Conservation (phyloP, 148 eudicot species). For the Tetragonia tetragonoides region DNA sequence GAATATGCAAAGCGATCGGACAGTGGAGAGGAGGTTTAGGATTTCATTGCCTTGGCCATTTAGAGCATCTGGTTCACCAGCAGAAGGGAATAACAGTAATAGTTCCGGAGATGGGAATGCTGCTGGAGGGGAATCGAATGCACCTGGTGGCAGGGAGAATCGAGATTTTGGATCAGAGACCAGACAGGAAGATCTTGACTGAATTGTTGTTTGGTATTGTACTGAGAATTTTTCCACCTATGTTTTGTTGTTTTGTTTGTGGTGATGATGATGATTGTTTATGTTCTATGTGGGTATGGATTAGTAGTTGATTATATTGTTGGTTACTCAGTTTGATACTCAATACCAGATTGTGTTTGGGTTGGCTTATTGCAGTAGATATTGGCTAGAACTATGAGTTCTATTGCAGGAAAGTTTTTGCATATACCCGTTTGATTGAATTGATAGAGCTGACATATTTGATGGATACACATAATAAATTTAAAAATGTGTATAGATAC, state of each 20-base stretch:
- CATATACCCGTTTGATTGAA: too few species aligned
- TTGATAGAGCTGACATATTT: too few species aligned
- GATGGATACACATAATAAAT: too few species aligned
- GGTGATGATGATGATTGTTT: background rate
- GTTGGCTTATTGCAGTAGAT: background rate
- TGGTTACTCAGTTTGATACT: background rate
- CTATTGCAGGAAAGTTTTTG: background rate
- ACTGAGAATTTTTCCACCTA: background rate
- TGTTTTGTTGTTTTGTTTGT: background rate
- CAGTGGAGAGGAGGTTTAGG: slow-evolving; percentile 57
- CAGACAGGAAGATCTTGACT: slow-evolving; percentile 38
- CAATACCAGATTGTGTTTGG: background rate
- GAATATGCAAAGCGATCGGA: slow-evolving; percentile 30
- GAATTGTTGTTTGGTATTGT: slow-evolving; percentile 17
- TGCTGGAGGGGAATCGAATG: background rate
- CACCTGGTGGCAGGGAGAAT: slow-evolving; percentile 13
- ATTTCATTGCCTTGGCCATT: slow-evolving; percentile 73
- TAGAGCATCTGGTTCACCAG: slow-evolving; percentile 34
- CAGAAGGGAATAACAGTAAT: slow-evolving; percentile 48
- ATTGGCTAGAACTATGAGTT: background rate
- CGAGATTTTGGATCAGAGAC: slow-evolving; percentile 32
- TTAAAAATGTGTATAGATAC: too few species aligned
- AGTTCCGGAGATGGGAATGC: slow-evolving; percentile 24
- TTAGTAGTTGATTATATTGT: background rate
- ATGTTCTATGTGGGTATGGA: background rate